Evolutionary conservation across 2,329 filamentous ascomycete genomes (phyloP), one percentile per base, ranked within the genome.

Genomic region (Blumeria hordei): DNA sequence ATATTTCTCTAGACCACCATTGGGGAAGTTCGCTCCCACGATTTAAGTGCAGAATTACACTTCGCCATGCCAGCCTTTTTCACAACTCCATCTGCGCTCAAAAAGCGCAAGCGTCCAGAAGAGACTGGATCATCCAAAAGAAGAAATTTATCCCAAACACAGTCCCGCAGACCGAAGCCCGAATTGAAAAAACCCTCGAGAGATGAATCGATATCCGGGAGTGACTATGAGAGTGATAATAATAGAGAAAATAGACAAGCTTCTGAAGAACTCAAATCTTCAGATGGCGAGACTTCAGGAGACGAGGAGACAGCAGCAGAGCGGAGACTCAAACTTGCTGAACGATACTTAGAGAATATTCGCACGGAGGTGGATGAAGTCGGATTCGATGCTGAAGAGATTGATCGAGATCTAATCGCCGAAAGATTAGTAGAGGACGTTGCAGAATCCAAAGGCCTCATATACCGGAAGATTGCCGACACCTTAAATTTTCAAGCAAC

Each of bases 341-440:
- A 96, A 70, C 80, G 85, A 63, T 96, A 98, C 67, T 76, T 98
- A 55, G 83, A 94, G 55, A 94, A 94, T 65, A 80, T 95, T 58
- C 80, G 83, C 63, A 77, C 84, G 63, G 84, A 94, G 61, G 82
- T 88, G 61, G 82, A 85, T 59, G 83, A 93, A 62, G 83, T 87
- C 59, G 76, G 75, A 54, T 98, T 96, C 64, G 88, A 98, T 69
- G 92, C 92, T 7, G 88, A 83, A 62, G 86, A 96, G 54, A 85
- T 98, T 57, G 92, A 96, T 69, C 76, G 83, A 57, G 92, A 98
- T 65, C 71, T 95, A 62, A 88, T 98, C 63, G 88, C 90, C 44
- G 85, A 94, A 67, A 74, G 88, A 62, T 71, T 98, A 62, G 81
- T 90, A 68, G 87, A 95, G 69, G 92, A 96, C 66, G 85, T 92